Conservation (phyloP, 2,329 filamentous ascomycete genomes). For the Hymenoscyphus linearis region DNA sequence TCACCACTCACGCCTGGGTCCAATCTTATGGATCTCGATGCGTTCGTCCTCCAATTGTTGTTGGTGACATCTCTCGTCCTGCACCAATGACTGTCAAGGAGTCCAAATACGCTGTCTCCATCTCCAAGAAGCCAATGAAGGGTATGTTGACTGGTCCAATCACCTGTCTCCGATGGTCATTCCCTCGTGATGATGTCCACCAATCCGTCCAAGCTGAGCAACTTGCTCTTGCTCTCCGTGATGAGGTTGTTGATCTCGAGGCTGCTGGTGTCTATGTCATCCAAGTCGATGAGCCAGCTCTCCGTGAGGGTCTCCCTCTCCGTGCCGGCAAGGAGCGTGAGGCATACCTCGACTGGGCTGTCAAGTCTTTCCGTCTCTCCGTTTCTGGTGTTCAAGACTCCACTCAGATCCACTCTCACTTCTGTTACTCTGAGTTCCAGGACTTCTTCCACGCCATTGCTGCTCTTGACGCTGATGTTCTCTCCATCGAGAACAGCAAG, state of each 20-base stretch:
- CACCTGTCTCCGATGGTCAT: slow-evolving; percentile 98
- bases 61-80: slow-evolving; percentile 96
- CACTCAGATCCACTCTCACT: slow-evolving; percentile 99
- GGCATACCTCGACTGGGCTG: slow-evolving; percentile 95
- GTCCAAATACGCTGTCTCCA: slow-evolving; percentile 94
- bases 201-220: slow-evolving; percentile 99
- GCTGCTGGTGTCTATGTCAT: slow-evolving; percentile 95
- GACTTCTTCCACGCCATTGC: slow-evolving; percentile 99
- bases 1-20: slow-evolving; percentile 99
- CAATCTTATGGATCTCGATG: slow-evolving; percentile 98
- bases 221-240: slow-evolving; percentile 94
- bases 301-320: slow-evolving; percentile 98
- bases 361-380: slow-evolving; percentile 95
- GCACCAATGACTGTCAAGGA: slow-evolving; percentile 99
- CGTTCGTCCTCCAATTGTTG: slow-evolving; percentile 95
- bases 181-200: slow-evolving; percentile 99
- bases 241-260: slow-evolving; percentile 98
- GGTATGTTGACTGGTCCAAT: slow-evolving; percentile 99
- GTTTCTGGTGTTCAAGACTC: slow-evolving; percentile 90
- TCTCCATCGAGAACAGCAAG: slow-evolving; percentile 99
- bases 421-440: slow-evolving; percentile 99
- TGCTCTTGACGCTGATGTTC: slow-evolving; percentile 93
- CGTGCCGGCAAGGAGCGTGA: slow-evolving; percentile 90
- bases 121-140: slow-evolving; percentile 99
- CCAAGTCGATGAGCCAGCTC: slow-evolving; percentile 98